phyloP scores from a whole-genome alignment of 768 basidiomycete genomes.

The Serendipita sp. region DNA sequence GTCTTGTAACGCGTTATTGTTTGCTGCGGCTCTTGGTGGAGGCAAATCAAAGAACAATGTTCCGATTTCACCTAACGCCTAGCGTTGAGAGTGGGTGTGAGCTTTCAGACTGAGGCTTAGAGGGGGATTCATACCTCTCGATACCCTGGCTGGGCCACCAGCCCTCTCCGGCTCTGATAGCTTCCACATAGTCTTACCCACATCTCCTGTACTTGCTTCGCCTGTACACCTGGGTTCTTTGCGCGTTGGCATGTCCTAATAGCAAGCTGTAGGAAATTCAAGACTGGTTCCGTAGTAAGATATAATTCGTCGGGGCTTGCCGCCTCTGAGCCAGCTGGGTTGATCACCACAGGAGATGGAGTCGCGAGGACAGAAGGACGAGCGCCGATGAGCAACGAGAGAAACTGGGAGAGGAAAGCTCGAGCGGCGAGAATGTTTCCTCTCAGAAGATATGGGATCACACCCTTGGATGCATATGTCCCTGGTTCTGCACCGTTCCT shows the following conservation, averaged over 20 bases:
- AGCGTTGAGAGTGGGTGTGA: not conserved
- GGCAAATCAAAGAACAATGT: constrained; percentile 77
- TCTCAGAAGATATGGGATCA: constrained; percentile 73
- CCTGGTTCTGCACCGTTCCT: constrained; percentile 31
- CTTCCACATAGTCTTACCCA: constrained; percentile 78
- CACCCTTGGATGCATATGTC: constrained; percentile 69
- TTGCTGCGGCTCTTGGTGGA: constrained; percentile 43
- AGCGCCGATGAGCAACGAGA: constrained; percentile 40
- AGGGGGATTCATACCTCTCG: constrained; percentile 34
- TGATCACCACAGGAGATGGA: constrained; percentile 19
- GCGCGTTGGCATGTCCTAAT: constrained; percentile 71
- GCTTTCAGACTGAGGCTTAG: not conserved
- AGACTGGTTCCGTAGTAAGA: constrained; percentile 53
- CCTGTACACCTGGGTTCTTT: constrained; percentile 34
- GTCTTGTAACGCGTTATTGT: constrained; percentile 70
- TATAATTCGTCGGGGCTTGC: constrained; percentile 50
- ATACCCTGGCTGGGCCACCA: constrained; percentile 44
- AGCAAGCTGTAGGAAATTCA: constrained; percentile 87
- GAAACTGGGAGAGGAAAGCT: constrained; percentile 78
- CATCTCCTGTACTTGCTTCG: constrained; percentile 58
- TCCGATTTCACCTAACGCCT: constrained; percentile 57
- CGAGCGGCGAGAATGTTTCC: constrained; percentile 85
- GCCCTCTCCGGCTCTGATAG: constrained; percentile 57
- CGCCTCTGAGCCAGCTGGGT: constrained; percentile 17
- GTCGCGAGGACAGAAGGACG: constrained; percentile 28